Evolutionary conservation across 257 asterid genomes (phyloP), one percentile per base, ranked within the genome.

Genomic region (Rehmannia glutinosa): DNA sequence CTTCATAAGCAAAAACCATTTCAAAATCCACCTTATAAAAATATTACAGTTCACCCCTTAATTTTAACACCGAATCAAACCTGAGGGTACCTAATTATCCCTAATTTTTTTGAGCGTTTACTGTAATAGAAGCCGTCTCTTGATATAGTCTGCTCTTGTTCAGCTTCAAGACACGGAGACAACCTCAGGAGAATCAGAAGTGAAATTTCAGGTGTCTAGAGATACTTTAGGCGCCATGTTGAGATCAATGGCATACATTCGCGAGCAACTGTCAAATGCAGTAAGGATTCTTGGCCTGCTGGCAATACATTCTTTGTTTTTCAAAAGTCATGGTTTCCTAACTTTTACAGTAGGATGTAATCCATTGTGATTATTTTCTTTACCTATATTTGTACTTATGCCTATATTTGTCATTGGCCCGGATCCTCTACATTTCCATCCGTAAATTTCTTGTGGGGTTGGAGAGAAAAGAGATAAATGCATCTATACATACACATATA

Each of bases 91-190:
- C n/a, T 68, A 71, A 24, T 36, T 27, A n/a, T 20, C 24, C 67
- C 36, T 51, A 42, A 20, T 60, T 60, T 55, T 41, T 61, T 49
- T 49, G 8, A n/a, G n/a, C 49, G 38, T 56, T 53, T 10, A n/a
- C 46, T 66, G 2, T 63, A n/a, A n/a, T n/a, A n/a, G n/a, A n/a
- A n/a, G n/a, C n/a, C n/a, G n/a, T 58, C n/a, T 36, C 43, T 39
- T 45, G 61, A 30, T 9, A 67, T 50, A 56, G 17, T 41, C 46
- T 41, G 46, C 13, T 8, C 10, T 41, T 65, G 25, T 78, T 73
- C 89, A 92, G 98, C 96, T 89, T 64, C 98, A 87, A 80, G 98
- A 87, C 76, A 73, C 88, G 0, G 89, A 84, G 66, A 82, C 89
- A 69, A 84, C 75, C 62, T 75, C 83, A 20, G 88, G 88, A 67